These are phyloP conservation scores for Chrysoporthe puriensis DNA, from an alignment of 2,329 filamentous ascomycete species.

Conservation along the genomic window DNA sequence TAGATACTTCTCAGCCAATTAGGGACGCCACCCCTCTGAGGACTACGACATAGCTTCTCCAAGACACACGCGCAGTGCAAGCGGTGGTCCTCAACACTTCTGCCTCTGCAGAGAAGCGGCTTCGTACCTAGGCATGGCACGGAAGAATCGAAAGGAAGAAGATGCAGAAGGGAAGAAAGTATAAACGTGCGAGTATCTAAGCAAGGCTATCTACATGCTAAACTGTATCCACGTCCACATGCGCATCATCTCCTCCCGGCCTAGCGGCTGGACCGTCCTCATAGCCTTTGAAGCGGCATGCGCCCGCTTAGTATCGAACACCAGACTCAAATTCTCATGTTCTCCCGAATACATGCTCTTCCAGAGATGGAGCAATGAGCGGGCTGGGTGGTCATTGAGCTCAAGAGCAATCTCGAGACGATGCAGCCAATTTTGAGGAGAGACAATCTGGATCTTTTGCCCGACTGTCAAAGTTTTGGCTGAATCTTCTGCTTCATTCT, in stretches of 20 bases:
- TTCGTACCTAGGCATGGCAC: too few species aligned
- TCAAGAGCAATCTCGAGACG: conserved; percentile 40
- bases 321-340: conserved; percentile 20
- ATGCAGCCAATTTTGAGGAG: conserved; percentile 45
- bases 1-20: too few species aligned
- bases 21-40: too few species aligned
- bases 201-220: conserved; percentile 19
- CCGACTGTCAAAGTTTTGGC: neutral
- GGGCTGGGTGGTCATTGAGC: conserved; percentile 42
- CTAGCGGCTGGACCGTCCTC: conserved; percentile 42
- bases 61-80: too few species aligned
- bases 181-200: neutral
- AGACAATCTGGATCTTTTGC: conserved; percentile 36
- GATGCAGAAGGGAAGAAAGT: neutral
- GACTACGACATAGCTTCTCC: too few species aligned
- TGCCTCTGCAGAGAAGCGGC: too few species aligned
- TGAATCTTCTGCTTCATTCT: neutral
- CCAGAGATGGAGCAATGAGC: conserved; percentile 54
- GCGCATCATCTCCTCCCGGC: conserved; percentile 22
- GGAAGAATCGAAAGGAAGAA: neutral
- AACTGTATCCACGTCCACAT: conserved; percentile 43
- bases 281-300: conserved; percentile 40
- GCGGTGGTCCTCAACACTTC: too few species aligned
- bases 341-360: conserved; percentile 42
- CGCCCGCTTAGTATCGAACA: conserved; percentile 42